Evolutionary conservation across 2,329 filamentous ascomycete species (phyloP).

Genomic region (Monilinia vaccinii-corymbosi): DNA sequence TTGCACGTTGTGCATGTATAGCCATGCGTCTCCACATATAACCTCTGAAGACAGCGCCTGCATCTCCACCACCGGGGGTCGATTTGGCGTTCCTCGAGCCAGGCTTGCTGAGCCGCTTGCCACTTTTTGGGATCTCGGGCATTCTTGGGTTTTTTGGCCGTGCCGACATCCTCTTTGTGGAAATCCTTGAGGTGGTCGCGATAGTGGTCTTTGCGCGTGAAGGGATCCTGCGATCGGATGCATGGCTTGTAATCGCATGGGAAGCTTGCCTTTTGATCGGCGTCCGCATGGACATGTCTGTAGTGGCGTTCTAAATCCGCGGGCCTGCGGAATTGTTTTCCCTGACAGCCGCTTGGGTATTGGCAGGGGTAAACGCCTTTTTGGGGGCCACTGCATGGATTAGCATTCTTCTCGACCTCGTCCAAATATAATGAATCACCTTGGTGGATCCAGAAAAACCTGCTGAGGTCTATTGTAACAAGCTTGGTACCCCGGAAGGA

Average conservation of each 20-base stretch:
- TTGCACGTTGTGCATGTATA: constrained; percentile 23
- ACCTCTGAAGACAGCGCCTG: constrained; percentile 20
- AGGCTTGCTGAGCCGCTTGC: constrained; percentile 16
- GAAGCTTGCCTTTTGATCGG: constrained; percentile 17
- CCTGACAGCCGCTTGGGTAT: constrained; percentile 18
- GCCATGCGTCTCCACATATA: constrained; percentile 12
- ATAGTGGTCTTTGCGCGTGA: constrained; percentile 40
- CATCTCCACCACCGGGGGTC: constrained; percentile 23
- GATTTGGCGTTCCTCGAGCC: constrained; percentile 20
- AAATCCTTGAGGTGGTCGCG: constrained; percentile 40
- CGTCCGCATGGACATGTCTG: constrained; percentile 25
- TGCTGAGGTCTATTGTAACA: constrained; percentile 10
- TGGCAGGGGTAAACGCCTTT: constrained; percentile 17
- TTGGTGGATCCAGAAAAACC: constrained; percentile 17
- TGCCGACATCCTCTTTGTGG: constrained; percentile 34
- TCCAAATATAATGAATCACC: neutral
- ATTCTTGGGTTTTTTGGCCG: constrained; percentile 15
- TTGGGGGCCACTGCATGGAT: constrained; percentile 8
- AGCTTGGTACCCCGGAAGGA: constrained; percentile 4
- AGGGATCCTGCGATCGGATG: constrained; percentile 29
- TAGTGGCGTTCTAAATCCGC: constrained; percentile 33
- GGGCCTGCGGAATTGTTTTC: constrained; percentile 23
- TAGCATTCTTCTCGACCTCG: neutral
- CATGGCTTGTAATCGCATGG: constrained; percentile 29
- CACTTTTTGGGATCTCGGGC: constrained; percentile 8